Conservation (phyloP, 1,139 yeast species). For the Yamadazyma membranifaciens region DNA sequence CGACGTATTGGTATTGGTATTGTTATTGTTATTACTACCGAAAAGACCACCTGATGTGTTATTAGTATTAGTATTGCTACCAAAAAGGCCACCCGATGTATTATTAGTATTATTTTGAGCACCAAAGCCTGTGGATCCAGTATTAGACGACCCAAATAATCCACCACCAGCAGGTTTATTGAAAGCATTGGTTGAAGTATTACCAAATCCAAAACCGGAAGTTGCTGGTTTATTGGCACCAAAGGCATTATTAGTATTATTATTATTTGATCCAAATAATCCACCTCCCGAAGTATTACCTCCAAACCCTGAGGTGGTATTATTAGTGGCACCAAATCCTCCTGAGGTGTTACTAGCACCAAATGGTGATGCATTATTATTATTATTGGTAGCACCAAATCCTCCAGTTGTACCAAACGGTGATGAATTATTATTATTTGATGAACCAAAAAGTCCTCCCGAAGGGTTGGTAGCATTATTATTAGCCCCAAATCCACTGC, state of each 20-base stretch:
- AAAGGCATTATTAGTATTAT: slow-evolving; percentile 17
- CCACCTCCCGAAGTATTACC: slow-evolving; percentile 17
- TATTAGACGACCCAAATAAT: slow-evolving; percentile 23
- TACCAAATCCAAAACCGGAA: slow-evolving; percentile 19
- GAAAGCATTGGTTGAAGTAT: slow-evolving; percentile 19
- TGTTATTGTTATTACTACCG: slow-evolving; percentile 8
- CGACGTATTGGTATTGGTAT: slow-evolving; percentile 9
- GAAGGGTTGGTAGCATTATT: slow-evolving; percentile 12
- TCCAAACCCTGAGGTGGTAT: slow-evolving; percentile 20
- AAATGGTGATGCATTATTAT: slow-evolving; percentile 17
- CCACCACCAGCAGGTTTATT: slow-evolving; percentile 21
- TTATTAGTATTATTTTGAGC: slow-evolving; percentile 12
- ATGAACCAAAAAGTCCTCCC: slow-evolving; percentile 29
- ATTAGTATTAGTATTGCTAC: slow-evolving; percentile 19
- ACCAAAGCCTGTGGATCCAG: slow-evolving; percentile 28
- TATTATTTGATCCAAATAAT: slow-evolving; percentile 21
- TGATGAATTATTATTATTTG: slow-evolving; percentile 11
- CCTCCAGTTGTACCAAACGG: slow-evolving; percentile 17
- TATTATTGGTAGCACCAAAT: slow-evolving; percentile 9
- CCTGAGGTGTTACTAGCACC: slow-evolving; percentile 18
- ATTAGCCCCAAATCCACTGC: slow-evolving; percentile 25
- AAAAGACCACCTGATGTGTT: slow-evolving; percentile 7
- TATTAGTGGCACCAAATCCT: slow-evolving; percentile 22
- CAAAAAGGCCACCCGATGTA: slow-evolving; percentile 34
- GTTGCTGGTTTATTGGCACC: slow-evolving; percentile 20